Base-by-base conservation (phyloP, 192 early-diverging fungal genomes). In the Coemansia sp. region DNA sequence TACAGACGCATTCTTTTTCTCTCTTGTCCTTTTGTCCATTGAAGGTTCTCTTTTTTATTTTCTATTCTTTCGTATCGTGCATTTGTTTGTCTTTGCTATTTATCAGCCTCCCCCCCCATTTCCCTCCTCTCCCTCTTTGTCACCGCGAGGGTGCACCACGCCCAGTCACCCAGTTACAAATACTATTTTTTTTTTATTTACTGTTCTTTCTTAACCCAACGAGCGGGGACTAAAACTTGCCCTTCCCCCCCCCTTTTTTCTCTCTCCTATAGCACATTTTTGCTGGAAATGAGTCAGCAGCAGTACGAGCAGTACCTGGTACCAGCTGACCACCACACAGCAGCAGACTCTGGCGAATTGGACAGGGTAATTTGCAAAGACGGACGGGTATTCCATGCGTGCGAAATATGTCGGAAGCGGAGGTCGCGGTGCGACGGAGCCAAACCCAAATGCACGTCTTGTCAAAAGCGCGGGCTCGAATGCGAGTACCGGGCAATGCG, bases 401-500 rank as follows among this genome's bases (percentile, higher is more conserved):
- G 79, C 64, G 79, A 82, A 19, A 64, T 82, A 32, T 82, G 79
- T 31, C 73, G 79, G 39, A 82, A 73, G 39, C 56, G 74, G 10
- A 41, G 79, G 66, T 82, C 73, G 2, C 65, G 79, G 3, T 82
- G 79, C 41, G 79, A 82, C 49, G 79, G 79, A 0, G 53, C 39
- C 27, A 41, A 51, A 43, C 79, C 79, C 5, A 47, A 75, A 63
- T 82, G 79, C 61, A 82, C 73, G 27, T 72, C 79, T 17, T 82
- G 79, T 14, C 39, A 49, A 37, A 71, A 64, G 6, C 70, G 79
- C 10, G 79, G 79, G 15, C 56, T 82, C 8, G 64, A 64, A 45
- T 82, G 79, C 70, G 70, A 82, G 57, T 82, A 82, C 67, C 62
- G 66, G 32, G 79, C 79, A 38, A 82, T 82, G 79, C 73, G 79